These are phyloP conservation scores for Alternaria novae-zelandiae DNA, from an alignment of 2,329 filamentous ascomycete species.

Conservation along the genomic window DNA sequence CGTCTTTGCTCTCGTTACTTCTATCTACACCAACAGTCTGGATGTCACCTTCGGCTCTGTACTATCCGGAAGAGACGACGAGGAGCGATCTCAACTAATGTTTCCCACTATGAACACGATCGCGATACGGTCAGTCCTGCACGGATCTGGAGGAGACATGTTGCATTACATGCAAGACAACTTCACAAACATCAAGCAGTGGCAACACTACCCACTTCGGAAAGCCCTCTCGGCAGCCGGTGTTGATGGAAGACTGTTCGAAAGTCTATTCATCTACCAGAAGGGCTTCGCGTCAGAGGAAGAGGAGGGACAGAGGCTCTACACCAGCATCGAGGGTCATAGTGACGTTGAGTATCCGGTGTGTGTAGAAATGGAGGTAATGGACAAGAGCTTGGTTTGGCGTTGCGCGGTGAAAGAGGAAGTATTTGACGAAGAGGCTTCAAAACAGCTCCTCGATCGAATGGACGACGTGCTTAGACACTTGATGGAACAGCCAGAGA, in stretches of 20 bases:
- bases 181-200: slow-evolving; percentile 68
- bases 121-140: slow-evolving; percentile 72
- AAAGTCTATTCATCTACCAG: slow-evolving; percentile 72
- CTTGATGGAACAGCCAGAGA: slow-evolving; percentile 59
- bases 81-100: slow-evolving; percentile 69
- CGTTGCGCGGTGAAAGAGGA: slow-evolving; percentile 71
- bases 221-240: slow-evolving; percentile 65
- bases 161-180: slow-evolving; percentile 76
- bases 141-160: slow-evolving; percentile 70
- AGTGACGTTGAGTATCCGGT: slow-evolving; percentile 81
- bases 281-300: slow-evolving; percentile 51
- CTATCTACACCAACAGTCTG: slow-evolving; percentile 66
- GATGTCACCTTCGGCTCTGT: slow-evolving; percentile 85
- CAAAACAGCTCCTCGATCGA: slow-evolving; percentile 60
- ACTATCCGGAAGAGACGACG: slow-evolving; percentile 81
- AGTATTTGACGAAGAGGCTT: slow-evolving; percentile 57
- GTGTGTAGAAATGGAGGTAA: slow-evolving; percentile 78
- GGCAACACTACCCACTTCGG: slow-evolving; percentile 79
- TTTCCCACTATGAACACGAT: slow-evolving; percentile 96
- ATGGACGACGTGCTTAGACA: slow-evolving; percentile 66
- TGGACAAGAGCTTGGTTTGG: slow-evolving; percentile 66
- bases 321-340: slow-evolving; percentile 67
- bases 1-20: slow-evolving; percentile 75
- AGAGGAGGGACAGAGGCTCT: slow-evolving; percentile 49
- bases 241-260: slow-evolving; percentile 60